A percentile compares a stretch with the other conserved stretches of the same genome.
Evolutionary conservation across 805 yeast species (phyloP).

Genomic region (Brettanomyces naardenensis): DNA sequence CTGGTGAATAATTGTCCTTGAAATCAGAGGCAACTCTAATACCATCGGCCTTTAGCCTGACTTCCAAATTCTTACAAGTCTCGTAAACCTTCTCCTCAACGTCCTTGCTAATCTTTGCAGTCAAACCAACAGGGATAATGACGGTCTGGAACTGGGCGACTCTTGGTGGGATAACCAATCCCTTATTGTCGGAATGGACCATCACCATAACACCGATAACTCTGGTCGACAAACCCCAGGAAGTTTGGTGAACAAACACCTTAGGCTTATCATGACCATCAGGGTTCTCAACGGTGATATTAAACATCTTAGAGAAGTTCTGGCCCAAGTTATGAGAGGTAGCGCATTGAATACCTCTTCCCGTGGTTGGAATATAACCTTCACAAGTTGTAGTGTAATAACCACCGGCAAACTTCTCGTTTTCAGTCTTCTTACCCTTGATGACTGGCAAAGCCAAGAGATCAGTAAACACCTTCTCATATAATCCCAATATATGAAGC

Average conservation of each 20-base stretch:
- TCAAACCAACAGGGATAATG: slow-evolving; percentile 91
- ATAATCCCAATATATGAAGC: slow-evolving; percentile 74
- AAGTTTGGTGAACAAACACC: slow-evolving; percentile 88
- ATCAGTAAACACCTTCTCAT: slow-evolving; percentile 79
- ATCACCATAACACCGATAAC: slow-evolving; percentile 99
- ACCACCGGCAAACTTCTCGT: slow-evolving; percentile 98
- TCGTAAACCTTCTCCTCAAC: slow-evolving; percentile 60
- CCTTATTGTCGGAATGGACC: slow-evolving; percentile 98
- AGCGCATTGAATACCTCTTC: slow-evolving; percentile 99
- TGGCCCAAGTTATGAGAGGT: slow-evolving; percentile 97
- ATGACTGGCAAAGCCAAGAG: slow-evolving; percentile 95
- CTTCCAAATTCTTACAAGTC: slow-evolving; percentile 66
- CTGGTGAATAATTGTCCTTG: slow-evolving; percentile 93
- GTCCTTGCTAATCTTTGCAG: slow-evolving; percentile 75
- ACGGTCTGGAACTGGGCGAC: slow-evolving; percentile 91
- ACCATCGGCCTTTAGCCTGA: slow-evolving; percentile 47
- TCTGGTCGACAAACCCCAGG: slow-evolving; percentile 99
- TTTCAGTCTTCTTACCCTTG: slow-evolving; percentile 91
- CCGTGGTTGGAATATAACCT: slow-evolving; percentile 96
- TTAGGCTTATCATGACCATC: slow-evolving; percentile 81
- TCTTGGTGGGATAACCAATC: slow-evolving; percentile 95
- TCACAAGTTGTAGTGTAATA: slow-evolving; percentile 91
- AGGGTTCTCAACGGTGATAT: slow-evolving; percentile 92
- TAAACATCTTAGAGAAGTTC: slow-evolving; percentile 98
- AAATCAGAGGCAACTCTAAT: slow-evolving; percentile 79